Evolutionary conservation across 306 rosid species (phyloP).

Genomic region (Gillenia trifoliata): DNA sequence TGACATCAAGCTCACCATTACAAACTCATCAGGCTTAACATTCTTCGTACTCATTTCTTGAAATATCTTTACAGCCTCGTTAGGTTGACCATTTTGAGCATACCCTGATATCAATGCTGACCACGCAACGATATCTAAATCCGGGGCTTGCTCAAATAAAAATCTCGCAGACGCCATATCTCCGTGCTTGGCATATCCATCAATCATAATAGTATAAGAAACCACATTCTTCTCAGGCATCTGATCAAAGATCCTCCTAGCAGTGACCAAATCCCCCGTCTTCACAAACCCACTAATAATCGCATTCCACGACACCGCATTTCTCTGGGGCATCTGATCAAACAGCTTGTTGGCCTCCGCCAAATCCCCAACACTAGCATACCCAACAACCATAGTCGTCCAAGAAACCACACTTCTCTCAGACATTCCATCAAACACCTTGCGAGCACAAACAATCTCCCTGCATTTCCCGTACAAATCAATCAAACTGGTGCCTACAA

Average conservation of each 20-base stretch:
- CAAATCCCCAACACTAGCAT: background rate
- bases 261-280: background rate
- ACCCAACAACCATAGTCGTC: background rate
- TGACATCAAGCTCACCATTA: background rate
- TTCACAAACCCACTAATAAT: background rate
- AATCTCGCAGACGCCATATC: background rate
- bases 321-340: background rate
- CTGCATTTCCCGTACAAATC: background rate
- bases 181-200: background rate
- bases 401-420: background rate
- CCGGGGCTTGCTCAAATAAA: background rate
- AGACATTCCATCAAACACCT: background rate
- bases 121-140: background rate
- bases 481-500: background rate
- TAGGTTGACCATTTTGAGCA: background rate
- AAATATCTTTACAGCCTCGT: background rate
- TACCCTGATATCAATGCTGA: background rate
- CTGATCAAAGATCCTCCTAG: background rate
- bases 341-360: background rate
- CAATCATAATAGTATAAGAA: background rate
- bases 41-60: background rate
- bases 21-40: background rate
- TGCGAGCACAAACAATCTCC: background rate
- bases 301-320: background rate
- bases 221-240: background rate